phyloP scores from a whole-genome alignment of 495 filamentous ascomycete genomes.

The Terfezia boudieri region DNA sequence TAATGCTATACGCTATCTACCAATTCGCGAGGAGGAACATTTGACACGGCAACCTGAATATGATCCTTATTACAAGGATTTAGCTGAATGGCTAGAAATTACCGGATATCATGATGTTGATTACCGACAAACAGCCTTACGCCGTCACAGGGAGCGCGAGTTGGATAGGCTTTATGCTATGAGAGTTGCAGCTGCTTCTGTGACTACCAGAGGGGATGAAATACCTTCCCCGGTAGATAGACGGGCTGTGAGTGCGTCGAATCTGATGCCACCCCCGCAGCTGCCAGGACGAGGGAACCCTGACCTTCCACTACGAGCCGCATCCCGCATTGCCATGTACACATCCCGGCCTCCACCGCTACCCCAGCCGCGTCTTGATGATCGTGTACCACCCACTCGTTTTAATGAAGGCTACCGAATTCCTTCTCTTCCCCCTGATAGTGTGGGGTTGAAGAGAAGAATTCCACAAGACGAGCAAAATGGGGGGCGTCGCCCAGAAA shows the following conservation, averaged over 20 bases:
- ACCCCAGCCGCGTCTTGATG: background rate
- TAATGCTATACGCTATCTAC: conserved; percentile 14
- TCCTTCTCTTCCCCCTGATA: conserved; percentile 8
- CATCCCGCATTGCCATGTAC: too few species aligned
- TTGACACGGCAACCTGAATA: conserved; percentile 15
- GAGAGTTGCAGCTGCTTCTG: background rate
- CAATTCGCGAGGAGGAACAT: background rate
- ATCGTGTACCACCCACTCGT: background rate
- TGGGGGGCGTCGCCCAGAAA: conserved; percentile 8
- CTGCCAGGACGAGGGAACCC: too few species aligned
- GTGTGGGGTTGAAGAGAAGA: conserved; percentile 13
- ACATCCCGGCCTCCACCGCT: too few species aligned
- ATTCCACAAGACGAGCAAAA: conserved; percentile 15
- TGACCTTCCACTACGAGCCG: too few species aligned
- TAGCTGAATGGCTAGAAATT: conserved; percentile 37
- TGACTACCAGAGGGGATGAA: background rate
- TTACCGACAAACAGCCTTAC: conserved; percentile 26
- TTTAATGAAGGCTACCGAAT: conserved; percentile 11
- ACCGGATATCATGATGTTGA: conserved; percentile 34
- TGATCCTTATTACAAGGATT: conserved; percentile 23
- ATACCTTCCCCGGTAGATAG: background rate
- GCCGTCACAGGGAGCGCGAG: conserved; percentile 21
- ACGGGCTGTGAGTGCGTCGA: background rate
- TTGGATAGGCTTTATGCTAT: background rate
- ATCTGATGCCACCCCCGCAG: too few species aligned